These are phyloP conservation scores for Colletotrichum sp. DNA, from an alignment of 2,329 filamentous ascomycete genomes.

Conservation along the genomic window DNA sequence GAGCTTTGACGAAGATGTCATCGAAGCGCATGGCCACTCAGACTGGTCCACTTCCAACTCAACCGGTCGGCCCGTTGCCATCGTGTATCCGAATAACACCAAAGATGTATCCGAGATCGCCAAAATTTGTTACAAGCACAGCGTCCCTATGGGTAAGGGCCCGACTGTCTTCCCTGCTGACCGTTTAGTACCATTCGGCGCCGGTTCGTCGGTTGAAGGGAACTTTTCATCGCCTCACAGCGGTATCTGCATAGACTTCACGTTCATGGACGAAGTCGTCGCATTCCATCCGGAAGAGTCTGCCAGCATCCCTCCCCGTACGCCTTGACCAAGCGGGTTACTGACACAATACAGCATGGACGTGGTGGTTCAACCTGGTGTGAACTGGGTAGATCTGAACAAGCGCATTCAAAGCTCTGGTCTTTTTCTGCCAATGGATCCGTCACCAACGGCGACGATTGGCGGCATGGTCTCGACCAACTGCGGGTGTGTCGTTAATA, in stretches of 20 bases:
- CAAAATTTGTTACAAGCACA: slow-evolving; percentile 63
- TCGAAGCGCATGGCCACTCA: slow-evolving; percentile 69
- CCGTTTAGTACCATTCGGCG: slow-evolving; percentile 65
- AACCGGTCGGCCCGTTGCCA: slow-evolving; percentile 64
- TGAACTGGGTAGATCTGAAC: slow-evolving; percentile 72
- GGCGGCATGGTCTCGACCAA: slow-evolving; percentile 71
- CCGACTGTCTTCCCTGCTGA: background rate
- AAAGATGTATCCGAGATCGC: slow-evolving; percentile 69
- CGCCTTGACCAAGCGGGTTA: background rate
- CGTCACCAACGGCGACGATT: slow-evolving; percentile 63
- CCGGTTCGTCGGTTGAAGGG: slow-evolving; percentile 74
- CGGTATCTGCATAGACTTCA: slow-evolving; percentile 73
- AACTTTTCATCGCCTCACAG: slow-evolving; percentile 71
- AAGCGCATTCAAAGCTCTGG: slow-evolving; percentile 64
- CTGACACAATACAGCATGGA: slow-evolving; percentile 52
- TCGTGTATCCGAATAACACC: slow-evolving; percentile 68
- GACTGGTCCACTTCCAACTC: slow-evolving; percentile 75
- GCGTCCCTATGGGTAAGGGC: slow-evolving; percentile 67
- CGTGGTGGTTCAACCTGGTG: slow-evolving; percentile 70
- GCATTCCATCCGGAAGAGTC: slow-evolving; percentile 65
- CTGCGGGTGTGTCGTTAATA: slow-evolving; percentile 38
- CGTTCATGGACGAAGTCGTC: slow-evolving; percentile 71
- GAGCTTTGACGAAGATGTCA: slow-evolving; percentile 66
- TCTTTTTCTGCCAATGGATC: slow-evolving; percentile 73
- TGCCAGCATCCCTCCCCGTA: fast-evolving